Evolutionary conservation across 345 rosid genomes (phyloP).

Genomic region (Linum lewisii): DNA sequence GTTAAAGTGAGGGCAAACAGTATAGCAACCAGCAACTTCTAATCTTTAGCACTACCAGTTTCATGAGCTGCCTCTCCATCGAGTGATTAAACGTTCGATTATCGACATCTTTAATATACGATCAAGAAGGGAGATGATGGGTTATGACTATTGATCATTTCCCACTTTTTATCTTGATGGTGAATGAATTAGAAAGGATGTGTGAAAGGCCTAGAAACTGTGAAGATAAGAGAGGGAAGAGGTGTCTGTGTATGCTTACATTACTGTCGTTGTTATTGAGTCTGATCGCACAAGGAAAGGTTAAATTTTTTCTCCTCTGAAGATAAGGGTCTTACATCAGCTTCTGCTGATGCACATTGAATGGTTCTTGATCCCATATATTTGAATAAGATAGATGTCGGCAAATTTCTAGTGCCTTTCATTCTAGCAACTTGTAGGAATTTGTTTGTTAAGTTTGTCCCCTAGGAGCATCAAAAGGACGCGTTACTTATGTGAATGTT

Average conservation of each 20-base stretch:
- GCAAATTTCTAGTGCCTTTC: neutral
- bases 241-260: neutral
- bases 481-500: neutral
- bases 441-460: neutral
- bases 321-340: slow-evolving; percentile 16
- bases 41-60: too few relatives aligned
- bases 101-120: too few relatives aligned
- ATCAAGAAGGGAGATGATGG: too few relatives aligned
- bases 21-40: neutral
- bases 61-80: too few relatives aligned
- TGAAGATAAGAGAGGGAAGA: neutral
- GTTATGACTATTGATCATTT: too few relatives aligned
- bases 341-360: slow-evolving; percentile 10
- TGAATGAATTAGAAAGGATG: too few relatives aligned
- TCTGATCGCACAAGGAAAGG: too few relatives aligned
- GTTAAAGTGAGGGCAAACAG: slow-evolving; percentile 1
- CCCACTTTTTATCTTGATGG: too few relatives aligned
- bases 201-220: neutral
- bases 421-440: neutral
- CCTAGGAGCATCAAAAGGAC: neutral
- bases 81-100: too few relatives aligned
- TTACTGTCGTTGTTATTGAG: neutral
- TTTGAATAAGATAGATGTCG: neutral
- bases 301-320: neutral
- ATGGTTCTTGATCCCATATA: neutral